Conservation (phyloP, 108 stramenopile genomes). For the Cyclotella baltica region DNA sequence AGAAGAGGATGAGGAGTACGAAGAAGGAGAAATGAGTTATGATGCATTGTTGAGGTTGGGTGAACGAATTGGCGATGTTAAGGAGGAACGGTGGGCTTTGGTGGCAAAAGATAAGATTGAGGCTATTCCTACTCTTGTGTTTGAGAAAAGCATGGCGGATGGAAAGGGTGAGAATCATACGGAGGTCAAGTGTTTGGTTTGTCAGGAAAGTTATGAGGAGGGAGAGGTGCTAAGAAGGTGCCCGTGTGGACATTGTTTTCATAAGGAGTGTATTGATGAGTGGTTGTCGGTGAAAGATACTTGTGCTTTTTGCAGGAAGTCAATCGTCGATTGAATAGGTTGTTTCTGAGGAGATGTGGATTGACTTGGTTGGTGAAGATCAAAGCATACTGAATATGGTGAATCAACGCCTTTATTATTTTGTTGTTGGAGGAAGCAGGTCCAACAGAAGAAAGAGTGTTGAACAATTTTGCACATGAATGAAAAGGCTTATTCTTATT, state of each 20-base stretch:
- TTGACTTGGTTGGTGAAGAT: too few relatives aligned
- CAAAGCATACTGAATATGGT: too few relatives aligned
- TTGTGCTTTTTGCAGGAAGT: constrained; percentile 92
- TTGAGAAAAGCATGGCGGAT: constrained; percentile 43
- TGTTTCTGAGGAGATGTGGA: too few relatives aligned
- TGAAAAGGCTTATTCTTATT: too few relatives aligned
- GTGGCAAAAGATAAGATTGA: constrained; percentile 65
- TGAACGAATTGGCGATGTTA: constrained; percentile 87
- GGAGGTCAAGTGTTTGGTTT: constrained; percentile 86
- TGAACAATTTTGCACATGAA: too few relatives aligned
- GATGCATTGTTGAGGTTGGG: constrained; percentile 78
- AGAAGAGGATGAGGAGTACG: constrained; percentile 40
- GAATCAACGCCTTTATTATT: too few relatives aligned
- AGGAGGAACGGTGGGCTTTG: constrained; percentile 83
- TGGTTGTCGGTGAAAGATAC: constrained; percentile 88
- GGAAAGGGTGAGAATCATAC: constrained; percentile 77
- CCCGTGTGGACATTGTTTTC: constrained; percentile 90
- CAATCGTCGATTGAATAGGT: too few relatives aligned
- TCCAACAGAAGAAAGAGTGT: too few relatives aligned
- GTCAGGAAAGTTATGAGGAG: constrained; percentile 85
- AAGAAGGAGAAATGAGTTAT: constrained; percentile 57
- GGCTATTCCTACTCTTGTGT: constrained; percentile 56
- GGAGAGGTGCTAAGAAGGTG: constrained; percentile 73
- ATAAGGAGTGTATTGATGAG: constrained; percentile 88
- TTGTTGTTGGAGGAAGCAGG: too few relatives aligned